phyloP scores from a whole-genome alignment of 208 protist genomes.

The Trypanosoma cruzi region DNA sequence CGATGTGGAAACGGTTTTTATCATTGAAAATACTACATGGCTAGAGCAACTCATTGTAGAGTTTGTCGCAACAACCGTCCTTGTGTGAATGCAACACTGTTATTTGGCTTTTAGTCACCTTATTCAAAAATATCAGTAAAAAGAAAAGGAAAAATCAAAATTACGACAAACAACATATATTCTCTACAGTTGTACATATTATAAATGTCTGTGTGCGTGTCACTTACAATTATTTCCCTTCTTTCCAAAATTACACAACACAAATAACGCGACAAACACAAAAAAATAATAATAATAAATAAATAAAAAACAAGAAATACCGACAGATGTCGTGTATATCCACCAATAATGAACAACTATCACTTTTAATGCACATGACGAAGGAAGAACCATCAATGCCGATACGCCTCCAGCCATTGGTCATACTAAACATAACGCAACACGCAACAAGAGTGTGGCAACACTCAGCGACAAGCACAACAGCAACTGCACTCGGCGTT shows the following conservation, averaged over 20 bases:
- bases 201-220: background rate
- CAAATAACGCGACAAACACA: background rate
- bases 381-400: conserved; percentile 14
- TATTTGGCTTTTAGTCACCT: background rate
- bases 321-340: background rate
- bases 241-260: too few species aligned
- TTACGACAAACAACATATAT: background rate
- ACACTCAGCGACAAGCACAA: background rate
- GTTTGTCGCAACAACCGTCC: conserved; percentile 37
- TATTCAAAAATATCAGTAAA: background rate
- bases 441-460: conserved; percentile 52
- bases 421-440: conserved; percentile 74
- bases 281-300: background rate
- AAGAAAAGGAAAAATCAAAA: background rate
- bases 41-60: conserved; percentile 44
- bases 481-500: conserved; percentile 17
- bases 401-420: conserved; percentile 56
- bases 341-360: background rate
- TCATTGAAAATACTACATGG: conserved; percentile 49
- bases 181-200: background rate
- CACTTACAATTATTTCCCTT: background rate
- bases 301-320: conserved; percentile 1
- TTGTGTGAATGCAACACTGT: conserved; percentile 1
- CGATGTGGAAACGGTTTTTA: conserved; percentile 15
- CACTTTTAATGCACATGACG: conserved; percentile 12